Evolutionary conservation across 768 basidiomycete species (phyloP), one percentile per base, ranked within the genome.

Genomic region (Erythrobasidium yunnanense): DNA sequence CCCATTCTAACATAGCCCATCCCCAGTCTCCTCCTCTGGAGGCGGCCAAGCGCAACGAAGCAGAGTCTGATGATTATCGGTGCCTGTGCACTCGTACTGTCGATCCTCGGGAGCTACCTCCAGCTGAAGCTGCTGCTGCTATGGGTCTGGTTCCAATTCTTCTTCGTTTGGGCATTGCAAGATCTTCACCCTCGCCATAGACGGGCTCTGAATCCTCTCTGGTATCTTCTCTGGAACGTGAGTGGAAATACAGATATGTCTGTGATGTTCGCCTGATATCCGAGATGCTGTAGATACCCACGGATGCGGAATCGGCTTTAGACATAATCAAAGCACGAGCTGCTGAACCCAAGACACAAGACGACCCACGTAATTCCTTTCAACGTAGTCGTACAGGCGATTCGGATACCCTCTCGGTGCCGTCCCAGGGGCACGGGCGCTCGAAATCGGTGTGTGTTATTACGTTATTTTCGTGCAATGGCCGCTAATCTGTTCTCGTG

Each of bases 171-270:
- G 49, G 35, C 47, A 4, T 13, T 68, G 22, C 67, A 68, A 32
- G 67, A 68, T 34, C 57, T 57, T 22, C 25, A 68, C 55, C 67
- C 67, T 4, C 67, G 62, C 1, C 65, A 62, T 47, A 57, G 67
- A 4, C 67, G 67, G 13, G 67, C 67, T 4, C 49, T 68, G 7
- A 68, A 68, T 46, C 67, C 67, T 2, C 38, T 60, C 6, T 68
- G 47, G 49, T 68, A 53, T 23, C 25, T 53, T 5, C 49, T 68
- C 7, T 54, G 46, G 63, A 51, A 51, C 51, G 66, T 67, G 32
- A 20, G 47, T 53, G 4, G n/a, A 8, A 49, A 63, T 27, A 27
- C 22, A n/a, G 30, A 49, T 23, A 52, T 11, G 38, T 42, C 11
- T 11, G n/a, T n/a, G 11, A 42, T 11, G 38, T n/a, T 42, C 11